A percentile compares a stretch with the other conserved stretches of the same genome.
Conservation (phyloP, 2,329 filamentous ascomycete species). For the Aaosphaeria arxii region DNA sequence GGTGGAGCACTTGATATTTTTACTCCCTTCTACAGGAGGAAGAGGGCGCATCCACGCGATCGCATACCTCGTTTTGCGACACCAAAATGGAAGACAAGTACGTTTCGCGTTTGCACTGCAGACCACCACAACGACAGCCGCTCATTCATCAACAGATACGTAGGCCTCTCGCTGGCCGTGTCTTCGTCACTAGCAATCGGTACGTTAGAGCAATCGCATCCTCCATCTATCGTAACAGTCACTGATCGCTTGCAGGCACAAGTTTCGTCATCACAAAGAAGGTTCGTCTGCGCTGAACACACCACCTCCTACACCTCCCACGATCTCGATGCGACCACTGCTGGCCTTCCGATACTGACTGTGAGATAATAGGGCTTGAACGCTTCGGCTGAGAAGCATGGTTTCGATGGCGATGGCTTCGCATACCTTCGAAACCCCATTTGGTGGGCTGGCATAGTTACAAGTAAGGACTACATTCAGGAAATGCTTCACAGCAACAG, state of each 20-base stretch:
- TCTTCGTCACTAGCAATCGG: constrained; percentile 40
- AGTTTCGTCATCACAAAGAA: constrained; percentile 99
- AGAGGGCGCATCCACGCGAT: neutral
- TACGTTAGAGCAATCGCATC: constrained; percentile 11
- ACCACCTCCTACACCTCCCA: neutral
- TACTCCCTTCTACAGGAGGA: too few species aligned
- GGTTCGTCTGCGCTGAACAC: constrained; percentile 49
- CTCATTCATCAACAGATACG: constrained; percentile 36
- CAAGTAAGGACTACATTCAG: constrained; percentile 60
- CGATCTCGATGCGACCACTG: neutral
- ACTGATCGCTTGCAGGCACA: constrained; percentile 57
- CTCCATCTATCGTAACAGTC: constrained; percentile 35
- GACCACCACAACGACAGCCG: too few species aligned
- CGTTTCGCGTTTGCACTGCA: constrained; percentile 9
- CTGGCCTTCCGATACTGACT: neutral
- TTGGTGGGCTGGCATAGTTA: constrained; percentile 95
- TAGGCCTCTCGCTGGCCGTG: constrained; percentile 40
- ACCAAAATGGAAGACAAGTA: constrained; percentile 42
- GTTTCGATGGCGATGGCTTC: constrained; percentile 95
- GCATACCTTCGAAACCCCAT: constrained; percentile 91
- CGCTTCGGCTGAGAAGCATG: constrained; percentile 85
- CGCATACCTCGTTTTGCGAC: constrained; percentile 9
- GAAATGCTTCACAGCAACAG: neutral
- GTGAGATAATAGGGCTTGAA: constrained; percentile 67
- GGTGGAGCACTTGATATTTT: too few species aligned